phyloP scores from a whole-genome alignment of 2,329 filamentous ascomycete species.

The Verticillium nubilum region DNA sequence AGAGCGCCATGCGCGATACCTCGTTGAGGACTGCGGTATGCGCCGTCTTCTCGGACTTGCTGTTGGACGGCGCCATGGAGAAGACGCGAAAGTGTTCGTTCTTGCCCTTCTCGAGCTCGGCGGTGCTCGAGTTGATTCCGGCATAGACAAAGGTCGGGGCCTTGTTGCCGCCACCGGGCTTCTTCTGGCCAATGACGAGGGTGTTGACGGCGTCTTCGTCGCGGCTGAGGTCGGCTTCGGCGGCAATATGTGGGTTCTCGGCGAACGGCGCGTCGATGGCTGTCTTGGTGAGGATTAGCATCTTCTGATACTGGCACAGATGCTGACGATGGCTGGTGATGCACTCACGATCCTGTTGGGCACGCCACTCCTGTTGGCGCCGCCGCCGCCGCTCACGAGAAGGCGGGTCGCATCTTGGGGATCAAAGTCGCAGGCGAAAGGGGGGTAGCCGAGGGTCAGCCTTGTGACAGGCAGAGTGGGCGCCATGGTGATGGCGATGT shows the following conservation, averaged over 20 bases:
- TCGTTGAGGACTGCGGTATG: conserved; percentile 32
- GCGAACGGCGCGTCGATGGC: conserved; percentile 66
- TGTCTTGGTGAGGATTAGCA: conserved; percentile 38
- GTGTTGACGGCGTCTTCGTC: conserved; percentile 89
- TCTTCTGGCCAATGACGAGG: conserved; percentile 62
- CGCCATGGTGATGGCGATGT: conserved; percentile 22
- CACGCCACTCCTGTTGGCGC: conserved; percentile 73
- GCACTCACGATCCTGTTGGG: conserved; percentile 75
- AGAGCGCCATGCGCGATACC: conserved; percentile 46
- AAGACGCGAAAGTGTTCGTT: conserved; percentile 84
- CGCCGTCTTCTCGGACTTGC: conserved; percentile 24
- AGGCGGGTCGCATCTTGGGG: conserved; percentile 70
- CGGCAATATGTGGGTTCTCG: conserved; percentile 52
- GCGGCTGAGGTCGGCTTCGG: conserved; percentile 71
- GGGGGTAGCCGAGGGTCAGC: conserved; percentile 70
- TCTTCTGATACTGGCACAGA: not conserved
- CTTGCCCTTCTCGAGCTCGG: conserved; percentile 65
- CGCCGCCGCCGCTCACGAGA: conserved; percentile 82
- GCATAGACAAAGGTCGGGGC: conserved; percentile 55
- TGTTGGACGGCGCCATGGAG: conserved; percentile 39
- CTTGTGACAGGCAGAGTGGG: conserved; percentile 46
- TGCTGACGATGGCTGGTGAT: not conserved
- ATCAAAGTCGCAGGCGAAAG: conserved; percentile 86
- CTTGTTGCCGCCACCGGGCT: conserved; percentile 45
- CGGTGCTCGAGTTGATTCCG: conserved; percentile 77